Base-by-base conservation (phyloP, 1,284 basidiomycete species). In the Coriolopsis trogii region DNA sequence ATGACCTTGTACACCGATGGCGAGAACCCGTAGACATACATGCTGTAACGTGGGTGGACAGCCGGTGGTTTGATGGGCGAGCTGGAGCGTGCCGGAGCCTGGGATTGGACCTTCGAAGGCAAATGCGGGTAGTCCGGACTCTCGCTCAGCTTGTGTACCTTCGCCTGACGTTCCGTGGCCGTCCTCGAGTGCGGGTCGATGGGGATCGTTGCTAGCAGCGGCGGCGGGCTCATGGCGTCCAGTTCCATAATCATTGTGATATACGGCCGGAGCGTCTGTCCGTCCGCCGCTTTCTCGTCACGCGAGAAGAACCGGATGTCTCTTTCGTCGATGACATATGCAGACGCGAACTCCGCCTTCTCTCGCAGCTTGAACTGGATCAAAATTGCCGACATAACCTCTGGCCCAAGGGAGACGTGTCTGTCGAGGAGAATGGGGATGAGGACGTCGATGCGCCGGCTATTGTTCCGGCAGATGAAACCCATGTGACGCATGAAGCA, bases 171-270 rank as follows among this genome's bases (percentile, higher is more conserved):
- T n/a, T n/a, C n/a, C n/a, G n/a, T n/a, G n/a, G n/a, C n/a, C n/a
- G n/a, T n/a, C n/a, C n/a, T n/a, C n/a, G n/a, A n/a, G n/a, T n/a
- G n/a, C n/a, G n/a, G n/a, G n/a, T 25, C 29, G 6, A 16, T 7
- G 23, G 13, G 13, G 29, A n/a, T n/a, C n/a, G 12, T 28, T 16
- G 29, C 36, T 20, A 7, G 16, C 23, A 24, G 46, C 26, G 40
- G 23, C 24, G 23, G 40, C 24, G 24, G n/a, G 40, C 24, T 13
- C 15, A 7, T 21, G 40, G 39, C 47, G n/a, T 41, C 52, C 23
- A 45, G 41, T 6, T 54, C 41, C 47, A 54, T 54, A 40, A 54
- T 10, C 20, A 54, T 18, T 16, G 41, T 38, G 29, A 54, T 45
- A 33, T 54, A 54, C 5, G 52, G 47, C 4, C 40, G 48, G 25